phyloP scores from a whole-genome alignment of 2,329 filamentous ascomycete genomes.

The Tolypocladium sp. region DNA sequence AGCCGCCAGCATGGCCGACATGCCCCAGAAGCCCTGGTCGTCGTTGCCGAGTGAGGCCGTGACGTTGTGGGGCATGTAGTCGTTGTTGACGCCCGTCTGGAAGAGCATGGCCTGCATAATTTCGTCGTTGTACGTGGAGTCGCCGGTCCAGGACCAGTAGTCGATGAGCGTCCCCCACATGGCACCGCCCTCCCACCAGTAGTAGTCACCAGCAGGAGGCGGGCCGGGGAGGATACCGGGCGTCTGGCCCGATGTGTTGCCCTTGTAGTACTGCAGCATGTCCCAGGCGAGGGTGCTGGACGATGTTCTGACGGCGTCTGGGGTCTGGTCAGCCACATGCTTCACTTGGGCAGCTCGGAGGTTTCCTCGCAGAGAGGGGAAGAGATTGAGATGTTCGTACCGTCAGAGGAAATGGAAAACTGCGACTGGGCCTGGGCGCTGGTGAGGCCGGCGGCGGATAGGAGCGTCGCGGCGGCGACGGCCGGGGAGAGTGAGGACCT shows the following conservation, averaged over 20 bases:
- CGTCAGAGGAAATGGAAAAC: constrained; percentile 3
- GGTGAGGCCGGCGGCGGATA: constrained; percentile 2
- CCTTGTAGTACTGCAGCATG: constrained; percentile 35
- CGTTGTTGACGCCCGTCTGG: constrained; percentile 41
- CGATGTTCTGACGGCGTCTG: constrained; percentile 28
- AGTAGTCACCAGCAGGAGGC: constrained; percentile 38
- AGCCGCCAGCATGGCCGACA: constrained; percentile 52
- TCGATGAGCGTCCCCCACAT: constrained; percentile 56
- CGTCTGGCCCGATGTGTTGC: constrained; percentile 32
- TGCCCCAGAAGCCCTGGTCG: constrained; percentile 59
- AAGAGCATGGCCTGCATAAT: constrained; percentile 41
- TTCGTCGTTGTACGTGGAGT: constrained; percentile 46
- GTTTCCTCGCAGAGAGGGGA: not conserved
- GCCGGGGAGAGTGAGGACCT: constrained; percentile 1
- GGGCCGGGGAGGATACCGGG: constrained; percentile 40
- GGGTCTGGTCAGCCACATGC: not conserved
- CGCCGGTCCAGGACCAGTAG: constrained; percentile 55
- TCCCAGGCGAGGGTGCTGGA: constrained; percentile 32
- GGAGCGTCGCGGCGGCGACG: constrained; percentile 1
- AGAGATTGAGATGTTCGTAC: constrained; percentile 1
- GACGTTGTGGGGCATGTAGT: constrained; percentile 48
- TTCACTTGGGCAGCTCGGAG: not conserved
- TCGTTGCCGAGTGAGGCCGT: constrained; percentile 50
- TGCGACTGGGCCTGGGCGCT: constrained; percentile 5
- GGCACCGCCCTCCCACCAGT: constrained; percentile 59